Conservation (phyloP, 345 rosid genomes). For the Eucalyptus dawsonii region DNA sequence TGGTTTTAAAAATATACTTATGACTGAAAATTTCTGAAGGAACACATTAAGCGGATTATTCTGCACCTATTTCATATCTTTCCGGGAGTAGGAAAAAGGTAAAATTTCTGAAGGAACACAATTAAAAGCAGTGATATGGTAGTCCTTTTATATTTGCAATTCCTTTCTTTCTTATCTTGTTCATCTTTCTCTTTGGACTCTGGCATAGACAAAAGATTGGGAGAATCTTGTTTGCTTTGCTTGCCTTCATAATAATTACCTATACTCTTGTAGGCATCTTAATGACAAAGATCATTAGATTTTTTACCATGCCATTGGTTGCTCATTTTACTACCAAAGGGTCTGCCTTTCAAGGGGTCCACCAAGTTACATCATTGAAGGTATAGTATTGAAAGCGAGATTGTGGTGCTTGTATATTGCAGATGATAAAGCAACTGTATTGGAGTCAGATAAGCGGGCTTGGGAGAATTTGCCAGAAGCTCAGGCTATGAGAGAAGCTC, state of each 20-base stretch:
- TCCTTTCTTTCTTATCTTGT: background rate
- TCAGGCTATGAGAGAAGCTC: constrained; percentile 60
- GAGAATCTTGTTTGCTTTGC: background rate
- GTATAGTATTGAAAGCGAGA: background rate
- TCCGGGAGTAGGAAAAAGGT: background rate
- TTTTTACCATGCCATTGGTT: background rate
- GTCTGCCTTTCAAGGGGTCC: background rate
- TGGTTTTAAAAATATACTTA: background rate
- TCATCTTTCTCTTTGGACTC: background rate
- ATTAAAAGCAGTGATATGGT: background rate
- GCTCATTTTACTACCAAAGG: background rate
- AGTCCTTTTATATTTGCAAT: background rate
- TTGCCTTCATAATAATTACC: background rate
- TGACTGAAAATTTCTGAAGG: background rate
- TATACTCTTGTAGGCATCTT: background rate
- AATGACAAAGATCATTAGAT: background rate
- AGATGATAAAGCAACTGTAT: constrained; percentile 54
- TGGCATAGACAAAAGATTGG: background rate
- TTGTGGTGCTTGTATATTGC: background rate
- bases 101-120: background rate
- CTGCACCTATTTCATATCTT: background rate
- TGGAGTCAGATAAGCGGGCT: constrained; percentile 72
- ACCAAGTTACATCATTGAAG: background rate
- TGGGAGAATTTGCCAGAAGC: constrained; percentile 68
- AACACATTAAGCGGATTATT: background rate